These are phyloP conservation scores for Mycena citricolor DNA, from an alignment of 1,284 basidiomycete genomes.

Conservation along the genomic window DNA sequence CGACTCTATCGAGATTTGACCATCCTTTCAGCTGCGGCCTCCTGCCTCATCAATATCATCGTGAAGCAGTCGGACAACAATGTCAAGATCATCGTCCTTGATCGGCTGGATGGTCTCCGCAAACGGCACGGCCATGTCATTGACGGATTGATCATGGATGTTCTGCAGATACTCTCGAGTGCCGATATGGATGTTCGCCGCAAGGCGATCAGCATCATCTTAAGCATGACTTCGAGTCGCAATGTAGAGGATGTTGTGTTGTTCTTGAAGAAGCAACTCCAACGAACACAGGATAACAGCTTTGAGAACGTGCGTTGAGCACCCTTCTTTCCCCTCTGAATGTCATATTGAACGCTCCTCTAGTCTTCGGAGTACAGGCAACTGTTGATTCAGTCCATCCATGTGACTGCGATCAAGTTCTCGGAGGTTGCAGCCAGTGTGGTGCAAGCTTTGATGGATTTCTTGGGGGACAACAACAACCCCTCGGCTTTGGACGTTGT, in stretches of 20 bases:
- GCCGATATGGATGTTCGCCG: conserved; percentile 96
- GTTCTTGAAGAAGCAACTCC: conserved; percentile 98
- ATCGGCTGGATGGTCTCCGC: conserved; percentile 85
- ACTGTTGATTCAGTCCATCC: conserved; percentile 96
- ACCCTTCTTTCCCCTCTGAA: not conserved
- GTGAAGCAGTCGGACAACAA: conserved; percentile 99
- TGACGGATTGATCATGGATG: conserved; percentile 94
- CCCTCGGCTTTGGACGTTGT: conserved; percentile 96
- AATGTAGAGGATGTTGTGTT: conserved; percentile 98
- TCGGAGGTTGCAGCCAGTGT: conserved; percentile 98
- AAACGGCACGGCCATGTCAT: conserved; percentile 90
- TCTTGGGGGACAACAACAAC: conserved; percentile 95
- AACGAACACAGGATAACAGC: conserved; percentile 84
- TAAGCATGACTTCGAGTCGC: conserved; percentile 92
- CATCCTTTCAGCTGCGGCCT: conserved; percentile 74
- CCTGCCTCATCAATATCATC: conserved; percentile 87
- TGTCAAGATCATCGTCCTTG: conserved; percentile 97
- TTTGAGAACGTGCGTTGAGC: conserved; percentile 70
- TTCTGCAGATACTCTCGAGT: conserved; percentile 88
- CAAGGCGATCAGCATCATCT: conserved; percentile 87
- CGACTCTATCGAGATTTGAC: conserved; percentile 1
- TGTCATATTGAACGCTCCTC: conserved; percentile 10
- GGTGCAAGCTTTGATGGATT: conserved; percentile 97
- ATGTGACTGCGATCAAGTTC: conserved; percentile 95
- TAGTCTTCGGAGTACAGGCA: conserved; percentile 94